Evolutionary conservation across 345 rosid species (phyloP).

Genomic region (Kernera saxatilis): DNA sequence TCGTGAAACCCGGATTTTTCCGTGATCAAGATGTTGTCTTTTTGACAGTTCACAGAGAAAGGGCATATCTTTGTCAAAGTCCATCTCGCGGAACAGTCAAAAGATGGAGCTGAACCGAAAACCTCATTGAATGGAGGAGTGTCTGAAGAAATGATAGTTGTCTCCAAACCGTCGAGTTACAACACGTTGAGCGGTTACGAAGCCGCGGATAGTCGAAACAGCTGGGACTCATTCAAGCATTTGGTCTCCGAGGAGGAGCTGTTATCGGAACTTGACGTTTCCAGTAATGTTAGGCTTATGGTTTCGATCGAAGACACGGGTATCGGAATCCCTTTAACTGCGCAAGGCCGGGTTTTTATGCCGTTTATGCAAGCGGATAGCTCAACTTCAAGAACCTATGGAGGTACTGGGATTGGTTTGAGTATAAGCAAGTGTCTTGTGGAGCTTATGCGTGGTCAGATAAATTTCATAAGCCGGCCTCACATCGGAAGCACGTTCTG

Average conservation of each 20-base stretch:
- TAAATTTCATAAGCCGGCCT: conserved; percentile 74
- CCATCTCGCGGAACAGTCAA: conserved; percentile 59
- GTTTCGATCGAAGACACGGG: conserved; percentile 95
- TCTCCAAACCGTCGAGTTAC: conserved; percentile 31
- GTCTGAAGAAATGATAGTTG: conserved; percentile 39
- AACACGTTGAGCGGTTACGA: conserved; percentile 85
- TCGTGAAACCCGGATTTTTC: not conserved
- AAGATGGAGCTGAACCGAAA: conserved; percentile 36
- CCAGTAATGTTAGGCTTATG: conserved; percentile 54
- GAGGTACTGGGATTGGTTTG: conserved; percentile 98
- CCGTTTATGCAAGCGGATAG: conserved; percentile 99
- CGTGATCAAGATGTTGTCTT: conserved; percentile 4
- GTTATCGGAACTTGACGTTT: conserved; percentile 30
- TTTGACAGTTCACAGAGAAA: conserved; percentile 80
- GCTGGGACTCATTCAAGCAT: conserved; percentile 82
- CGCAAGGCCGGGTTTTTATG: conserved; percentile 85
- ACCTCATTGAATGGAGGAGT: conserved; percentile 46
- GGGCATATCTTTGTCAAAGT: conserved; percentile 95
- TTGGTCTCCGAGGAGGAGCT: conserved; percentile 47
- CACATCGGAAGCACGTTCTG: conserved; percentile 86
- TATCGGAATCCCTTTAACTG: conserved; percentile 77
- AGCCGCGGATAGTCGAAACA: conserved; percentile 81
- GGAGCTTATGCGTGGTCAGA: conserved; percentile 91
- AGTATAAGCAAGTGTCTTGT: conserved; percentile 94
- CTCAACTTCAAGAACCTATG: conserved; percentile 84